Conservation (phyloP, 2,329 filamentous ascomycete genomes). For the Calonectria fujianensis region DNA sequence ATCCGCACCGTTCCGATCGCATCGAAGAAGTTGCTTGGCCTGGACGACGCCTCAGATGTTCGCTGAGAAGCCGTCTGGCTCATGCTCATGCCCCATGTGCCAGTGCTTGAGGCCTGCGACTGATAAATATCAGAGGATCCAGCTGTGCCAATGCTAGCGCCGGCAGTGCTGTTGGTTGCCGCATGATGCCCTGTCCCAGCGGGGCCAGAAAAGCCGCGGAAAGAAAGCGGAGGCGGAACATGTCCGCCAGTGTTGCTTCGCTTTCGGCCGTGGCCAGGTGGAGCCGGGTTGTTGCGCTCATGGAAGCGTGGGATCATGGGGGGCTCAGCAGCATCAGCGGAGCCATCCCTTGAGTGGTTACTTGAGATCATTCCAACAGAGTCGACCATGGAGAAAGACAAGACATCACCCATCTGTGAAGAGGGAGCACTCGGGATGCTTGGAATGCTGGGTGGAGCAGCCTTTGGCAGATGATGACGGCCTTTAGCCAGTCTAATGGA, state of each 20-base stretch:
- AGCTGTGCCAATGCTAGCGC: conserved; percentile 74
- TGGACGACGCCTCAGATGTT: conserved; percentile 74
- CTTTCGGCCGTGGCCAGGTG: conserved; percentile 82
- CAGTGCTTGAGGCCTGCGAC: conserved; percentile 69
- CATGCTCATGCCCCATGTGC: conserved; percentile 68
- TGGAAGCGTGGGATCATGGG: conserved; percentile 83
- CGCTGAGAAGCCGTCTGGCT: conserved; percentile 68
- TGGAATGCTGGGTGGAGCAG: conserved; percentile 72
- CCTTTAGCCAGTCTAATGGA: conserved; percentile 93
- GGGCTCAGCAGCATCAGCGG: conserved; percentile 79
- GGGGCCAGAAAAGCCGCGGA: conserved; percentile 85
- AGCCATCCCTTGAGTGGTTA: conserved; percentile 68
- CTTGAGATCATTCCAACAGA: conserved; percentile 61
- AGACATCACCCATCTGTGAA: conserved; percentile 60
- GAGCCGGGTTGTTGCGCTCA: conserved; percentile 68
- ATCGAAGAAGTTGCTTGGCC: conserved; percentile 83
- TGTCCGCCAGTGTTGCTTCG: conserved; percentile 91
- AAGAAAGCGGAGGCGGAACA: conserved; percentile 80
- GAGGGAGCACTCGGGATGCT: conserved; percentile 62
- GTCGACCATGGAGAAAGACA: conserved; percentile 63
- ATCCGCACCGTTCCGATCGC: conserved; percentile 94
- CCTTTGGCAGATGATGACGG: conserved; percentile 64
- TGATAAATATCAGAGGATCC: conserved; percentile 78
- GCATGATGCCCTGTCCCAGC: conserved; percentile 65
- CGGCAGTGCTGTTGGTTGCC: conserved; percentile 74